Base-by-base conservation (phyloP, 352 stramenopile species). In the Pythium dissotocum region DNA sequence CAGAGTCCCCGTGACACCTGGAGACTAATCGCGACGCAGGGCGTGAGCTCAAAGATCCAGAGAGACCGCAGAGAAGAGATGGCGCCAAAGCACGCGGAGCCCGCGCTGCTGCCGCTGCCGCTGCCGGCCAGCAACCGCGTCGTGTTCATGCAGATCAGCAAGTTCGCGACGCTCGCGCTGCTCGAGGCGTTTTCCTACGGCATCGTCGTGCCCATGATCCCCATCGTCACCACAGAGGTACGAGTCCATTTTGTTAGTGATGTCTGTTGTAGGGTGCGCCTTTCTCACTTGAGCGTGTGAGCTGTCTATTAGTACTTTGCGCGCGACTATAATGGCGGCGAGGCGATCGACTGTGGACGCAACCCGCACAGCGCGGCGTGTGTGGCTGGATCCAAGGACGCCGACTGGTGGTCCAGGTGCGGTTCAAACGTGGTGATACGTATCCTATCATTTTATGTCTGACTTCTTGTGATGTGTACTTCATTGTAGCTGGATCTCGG, bases 181-280 rank as follows among this genome's bases (percentile, higher is more conserved):
- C 67, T 93, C n/a, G 71, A 80, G 57, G 72, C 81, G 33, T 80
- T 76, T 10, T 83, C 80, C 26, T 91, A 83, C 56, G 85, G 85
- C 10, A 78, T 93, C 65, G 75, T 91, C 61, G 77, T 77, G 52
- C 83, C 85, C 4, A 82, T 93, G 71, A 61, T 91, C 32, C 78
- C 83, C 7, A 90, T 91, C 55, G 72, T 83, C 30, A 85, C 76
- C 58, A 91, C 83, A 2, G 83, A 93, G 80, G 84, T 89, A 35
- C n/a, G 32, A 2, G 32, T 53, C 0, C 18, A 30, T 4, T n/a
- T 26, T 32, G 13, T 36, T 30, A 30, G 28, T 16, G 53, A 1
- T 42, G 40, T 49, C 4, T 18, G 9, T 10, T 12, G 18, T 30
- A 52, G 8, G 28, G 28, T 30, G 28, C 28, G 28, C 28, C 28